Evolutionary conservation across 2,329 filamentous ascomycete genomes (phyloP).

Genomic region (Falciphora oryzae): DNA sequence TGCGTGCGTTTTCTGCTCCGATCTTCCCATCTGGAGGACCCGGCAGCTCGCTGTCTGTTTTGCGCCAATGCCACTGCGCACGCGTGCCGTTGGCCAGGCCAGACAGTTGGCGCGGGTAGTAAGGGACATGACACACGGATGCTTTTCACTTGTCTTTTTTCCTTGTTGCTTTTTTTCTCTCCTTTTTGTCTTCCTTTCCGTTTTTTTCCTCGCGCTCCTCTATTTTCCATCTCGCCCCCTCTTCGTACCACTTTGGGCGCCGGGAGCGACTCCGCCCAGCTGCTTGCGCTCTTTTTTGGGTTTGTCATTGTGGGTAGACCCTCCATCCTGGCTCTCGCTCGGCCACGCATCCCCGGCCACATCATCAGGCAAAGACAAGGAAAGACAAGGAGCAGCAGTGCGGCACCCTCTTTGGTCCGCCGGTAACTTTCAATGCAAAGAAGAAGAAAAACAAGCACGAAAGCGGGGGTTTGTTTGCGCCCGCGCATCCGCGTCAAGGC

Average conservation of each 20-base stretch:
- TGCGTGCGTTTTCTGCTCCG: not conserved
- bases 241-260: not conserved
- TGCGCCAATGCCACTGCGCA: not conserved
- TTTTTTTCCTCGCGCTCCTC: not conserved
- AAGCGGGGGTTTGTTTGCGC: conserved; percentile 1
- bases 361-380: conserved; percentile 1
- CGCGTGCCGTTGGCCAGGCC: not conserved
- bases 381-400: not conserved
- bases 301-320: not conserved
- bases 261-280: not conserved
- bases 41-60: not conserved
- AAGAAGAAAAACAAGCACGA: conserved; percentile 1
- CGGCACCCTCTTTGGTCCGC: not conserved
- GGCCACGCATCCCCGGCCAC: not conserved
- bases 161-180: not conserved
- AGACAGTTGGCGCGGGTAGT: not conserved
- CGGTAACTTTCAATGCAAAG: not conserved
- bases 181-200: not conserved
- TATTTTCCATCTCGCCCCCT: not conserved
- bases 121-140: not conserved
- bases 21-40: not conserved
- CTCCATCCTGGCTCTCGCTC: conserved; percentile 1
- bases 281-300: conserved; percentile 1
- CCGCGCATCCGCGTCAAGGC: not conserved
- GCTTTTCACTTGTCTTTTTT: not conserved